Evolutionary conservation across 2,329 filamentous ascomycete species (phyloP), one percentile per base, ranked within the genome.

Genomic region (Penicillium hesseltinei): DNA sequence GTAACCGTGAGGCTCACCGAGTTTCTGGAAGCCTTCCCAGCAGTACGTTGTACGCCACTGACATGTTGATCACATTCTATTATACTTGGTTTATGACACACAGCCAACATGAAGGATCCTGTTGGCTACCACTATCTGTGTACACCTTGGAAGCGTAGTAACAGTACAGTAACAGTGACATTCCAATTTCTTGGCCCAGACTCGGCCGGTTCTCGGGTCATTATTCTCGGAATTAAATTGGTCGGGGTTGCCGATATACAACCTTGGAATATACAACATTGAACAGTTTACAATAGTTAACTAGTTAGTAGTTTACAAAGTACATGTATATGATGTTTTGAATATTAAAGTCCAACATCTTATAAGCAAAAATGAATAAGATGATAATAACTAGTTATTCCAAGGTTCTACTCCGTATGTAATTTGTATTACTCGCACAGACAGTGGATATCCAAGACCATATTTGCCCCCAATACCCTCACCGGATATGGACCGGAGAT

Each of bases 11-110:
- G 53, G 51, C 57, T 59, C 54, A 56, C 51, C 59, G 59, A 64
- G 60, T 56, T 73, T 73, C 71, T 72, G 69, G 71, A 73, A 73
- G 44, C 33, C 61, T 73, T 73, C 71, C 69, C 54, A 71, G 71
- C 71, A 73, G 42, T 47, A 10, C 3, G 5, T 11, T 31, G 29
- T 11, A 33, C 54, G 54, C 54, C 54, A 56, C 54, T 47, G 29
- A 39, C 51, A 33, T 33, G 9, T 25, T 17, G 29, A 54, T 44
- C 35, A 23, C 10, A 23, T 23, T 23, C 23, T 19, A 27, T 48
- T 35, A 33, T 31, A 8, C 19, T 36, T n/a, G 15, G 5, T n/a
- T 21, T 35, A 23, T 44, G 36, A 44, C 25, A 43, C 25, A 25
- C 40, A 1, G 4, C 21, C 21, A n/a, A 43, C n/a, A 3, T n/a